Evolutionary conservation across 2,329 filamentous ascomycete genomes (phyloP), one percentile per base, ranked within the genome.

Genomic region (Penicillium occitanis): DNA sequence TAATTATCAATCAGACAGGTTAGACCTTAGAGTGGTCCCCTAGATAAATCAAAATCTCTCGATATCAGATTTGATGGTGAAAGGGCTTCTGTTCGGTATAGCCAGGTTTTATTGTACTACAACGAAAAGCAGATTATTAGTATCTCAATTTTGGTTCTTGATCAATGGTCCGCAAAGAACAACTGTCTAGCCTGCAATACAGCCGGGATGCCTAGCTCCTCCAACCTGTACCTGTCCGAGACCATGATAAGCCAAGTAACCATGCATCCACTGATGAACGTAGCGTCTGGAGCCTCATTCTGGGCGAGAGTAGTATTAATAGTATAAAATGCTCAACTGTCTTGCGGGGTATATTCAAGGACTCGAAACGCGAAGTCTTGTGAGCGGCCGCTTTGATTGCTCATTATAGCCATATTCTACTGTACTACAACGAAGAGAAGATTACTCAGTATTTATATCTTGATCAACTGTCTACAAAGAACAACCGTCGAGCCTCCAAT

Each of bases 201-300:
- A 8, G 17, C 19, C 1, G 65, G 30, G 5, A 66, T 59, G 17
- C 25, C 50, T 17, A 64, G 28, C 25, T 66, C 65, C 1, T 61
- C 35, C 25, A 66, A 22, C n/a, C 25, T 64, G 42, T 66, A 66
- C 42, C 65, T 42, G 8, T 19, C 17, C 13, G 35, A 61, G 14
- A 37, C 48, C 30, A 66, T 66, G 60, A n/a, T 58, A 66, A 5
- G 30, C 33, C 5, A 42, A 19, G 44, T 66, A 66, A 1, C 59
- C 59, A 6, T 58, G 19, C 25, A 64, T 58, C 14, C 55, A 50
- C 28, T 19, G 33, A 17, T 66, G 35, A 37, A 66, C 25, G 17
- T 40, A 17, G 5, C 46, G 13, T 30, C 44, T n/a, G 19, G 37
- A 61, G 7, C 22, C 7, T 46, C 40, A 30, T 66, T 50, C 25